Conservation (phyloP, 805 yeast species). For the Kurtzmaniella fragi region DNA sequence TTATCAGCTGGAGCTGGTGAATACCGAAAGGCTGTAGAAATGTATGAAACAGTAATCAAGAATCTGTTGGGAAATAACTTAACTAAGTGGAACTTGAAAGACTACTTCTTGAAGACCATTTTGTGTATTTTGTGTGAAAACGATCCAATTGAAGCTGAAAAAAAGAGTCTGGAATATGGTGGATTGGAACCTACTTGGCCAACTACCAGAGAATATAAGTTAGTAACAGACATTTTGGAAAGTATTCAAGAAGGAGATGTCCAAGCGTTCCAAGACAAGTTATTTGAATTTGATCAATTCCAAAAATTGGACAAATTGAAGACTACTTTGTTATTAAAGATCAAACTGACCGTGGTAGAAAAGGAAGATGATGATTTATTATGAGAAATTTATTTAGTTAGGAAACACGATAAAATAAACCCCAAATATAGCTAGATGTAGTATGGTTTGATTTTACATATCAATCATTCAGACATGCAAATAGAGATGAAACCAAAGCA, state of each 20-base stretch:
- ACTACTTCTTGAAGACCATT: conserved; percentile 79
- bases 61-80: conserved; percentile 68
- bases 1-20: conserved; percentile 66
- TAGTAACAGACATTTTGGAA: conserved; percentile 61
- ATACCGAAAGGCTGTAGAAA: conserved; percentile 68
- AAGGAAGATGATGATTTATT: conserved; percentile 64
- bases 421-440: too few relatives aligned
- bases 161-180: conserved; percentile 57
- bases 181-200: conserved; percentile 75
- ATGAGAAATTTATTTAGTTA: conserved; percentile 5
- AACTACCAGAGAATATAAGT: conserved; percentile 68
- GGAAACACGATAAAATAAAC: not conserved
- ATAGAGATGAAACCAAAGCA: too few relatives aligned
- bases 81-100: conserved; percentile 89
- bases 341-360: conserved; percentile 67
- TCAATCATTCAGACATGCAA: too few relatives aligned
- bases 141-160: conserved; percentile 82
- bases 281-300: conserved; percentile 83
- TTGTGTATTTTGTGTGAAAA: conserved; percentile 79
- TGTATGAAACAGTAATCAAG: conserved; percentile 74
- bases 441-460: too few relatives aligned
- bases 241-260: conserved; percentile 79
- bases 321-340: conserved; percentile 74
- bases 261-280: conserved; percentile 66
- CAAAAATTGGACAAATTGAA: conserved; percentile 87